phyloP scores from a whole-genome alignment of 2,329 filamentous ascomycete genomes.

The Fusarium chuoi region DNA sequence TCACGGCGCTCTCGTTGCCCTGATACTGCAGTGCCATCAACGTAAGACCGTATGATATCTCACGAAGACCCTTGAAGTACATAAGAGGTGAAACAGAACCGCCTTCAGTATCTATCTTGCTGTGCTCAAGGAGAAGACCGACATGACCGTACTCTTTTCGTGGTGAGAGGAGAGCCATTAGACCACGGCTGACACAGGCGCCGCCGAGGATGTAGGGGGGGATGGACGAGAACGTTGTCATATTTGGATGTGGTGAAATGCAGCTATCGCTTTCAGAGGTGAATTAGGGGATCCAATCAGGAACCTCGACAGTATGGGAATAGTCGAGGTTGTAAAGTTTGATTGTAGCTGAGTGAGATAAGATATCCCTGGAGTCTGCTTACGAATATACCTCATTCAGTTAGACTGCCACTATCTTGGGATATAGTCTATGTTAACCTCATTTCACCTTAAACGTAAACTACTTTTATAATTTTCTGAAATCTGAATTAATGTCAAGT shows the following conservation, averaged over 20 bases:
- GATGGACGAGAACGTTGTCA: constrained; percentile 40
- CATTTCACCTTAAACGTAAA: not conserved
- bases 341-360: not conserved
- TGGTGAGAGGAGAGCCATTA: constrained; percentile 40
- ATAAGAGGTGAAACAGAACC: constrained; percentile 47
- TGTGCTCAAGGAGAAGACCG: constrained; percentile 38
- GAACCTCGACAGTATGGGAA: not conserved
- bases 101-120: no score
- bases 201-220: constrained; percentile 39
- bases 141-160: constrained; percentile 40
- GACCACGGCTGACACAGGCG: constrained; percentile 39
- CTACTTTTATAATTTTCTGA: not conserved
- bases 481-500: accelerated
- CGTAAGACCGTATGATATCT: constrained; percentile 47
- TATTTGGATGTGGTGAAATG: not conserved
- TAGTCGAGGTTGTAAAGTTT: not conserved
- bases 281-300: not conserved
- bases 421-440: not conserved
- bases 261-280: not conserved
- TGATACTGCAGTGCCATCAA: constrained; percentile 46
- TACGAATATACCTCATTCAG: not conserved
- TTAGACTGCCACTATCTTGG: not conserved
- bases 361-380: not conserved
- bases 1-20: constrained; percentile 44
- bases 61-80: constrained; percentile 50